phyloP scores from a whole-genome alignment of 202 grass and related monocot species.

The Brachypodium distachyon region DNA sequence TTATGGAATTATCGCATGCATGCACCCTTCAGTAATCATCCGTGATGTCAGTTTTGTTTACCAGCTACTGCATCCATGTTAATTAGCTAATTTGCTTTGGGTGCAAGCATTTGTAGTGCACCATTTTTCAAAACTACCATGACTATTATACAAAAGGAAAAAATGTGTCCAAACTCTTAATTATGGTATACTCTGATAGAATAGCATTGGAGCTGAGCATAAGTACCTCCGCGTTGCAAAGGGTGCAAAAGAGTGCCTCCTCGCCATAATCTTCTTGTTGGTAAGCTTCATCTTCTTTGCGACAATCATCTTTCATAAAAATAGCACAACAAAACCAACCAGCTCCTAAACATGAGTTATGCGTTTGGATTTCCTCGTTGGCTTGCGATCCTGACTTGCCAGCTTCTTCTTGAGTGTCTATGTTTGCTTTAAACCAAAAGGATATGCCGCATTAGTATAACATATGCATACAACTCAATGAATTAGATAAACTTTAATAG shows the following conservation, averaged over 20 bases:
- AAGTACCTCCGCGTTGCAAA: constrained; percentile 85
- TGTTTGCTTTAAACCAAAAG: constrained; percentile 22
- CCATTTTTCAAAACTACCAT: not conserved
- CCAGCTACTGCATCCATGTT: not conserved
- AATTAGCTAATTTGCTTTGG: not conserved
- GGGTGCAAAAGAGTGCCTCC: constrained; percentile 92
- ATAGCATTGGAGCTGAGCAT: not conserved
- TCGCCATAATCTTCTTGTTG: constrained; percentile 58
- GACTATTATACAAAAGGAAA: not conserved
- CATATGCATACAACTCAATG: not conserved
- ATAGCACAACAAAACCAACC: constrained; percentile 59
- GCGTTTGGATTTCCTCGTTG: constrained; percentile 15
- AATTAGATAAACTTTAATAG: not conserved
- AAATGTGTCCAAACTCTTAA: not conserved
- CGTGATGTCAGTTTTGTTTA: not conserved
- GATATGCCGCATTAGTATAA: constrained; percentile 8
- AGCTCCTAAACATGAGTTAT: constrained; percentile 38
- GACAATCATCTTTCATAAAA: constrained; percentile 82
- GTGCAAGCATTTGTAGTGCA: not conserved
- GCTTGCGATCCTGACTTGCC: constrained; percentile 27
- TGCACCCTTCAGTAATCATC: not conserved
- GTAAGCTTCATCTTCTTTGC: constrained; percentile 56
- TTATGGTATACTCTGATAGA: not conserved
- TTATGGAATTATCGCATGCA: not conserved
- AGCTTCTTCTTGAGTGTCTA: constrained; percentile 35